phyloP scores from a whole-genome alignment of 805 yeast genomes.

The Candida dajiaensis region DNA sequence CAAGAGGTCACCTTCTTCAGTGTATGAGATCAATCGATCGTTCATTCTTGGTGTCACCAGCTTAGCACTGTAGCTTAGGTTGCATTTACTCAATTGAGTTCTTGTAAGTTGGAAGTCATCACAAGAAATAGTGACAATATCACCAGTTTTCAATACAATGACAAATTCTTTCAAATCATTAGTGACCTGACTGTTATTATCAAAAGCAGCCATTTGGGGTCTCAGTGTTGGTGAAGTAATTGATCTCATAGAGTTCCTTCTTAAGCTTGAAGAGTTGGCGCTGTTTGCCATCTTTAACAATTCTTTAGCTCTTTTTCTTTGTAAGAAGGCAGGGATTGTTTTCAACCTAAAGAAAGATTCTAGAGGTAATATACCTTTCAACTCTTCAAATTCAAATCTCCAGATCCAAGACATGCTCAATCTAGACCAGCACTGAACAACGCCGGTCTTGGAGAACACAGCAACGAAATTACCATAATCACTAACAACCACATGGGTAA shows the following conservation, averaged over 20 bases:
- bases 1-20: slow-evolving; percentile 43
- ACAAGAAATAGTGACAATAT: slow-evolving; percentile 43
- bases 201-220: slow-evolving; percentile 16
- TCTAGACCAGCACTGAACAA: slow-evolving; percentile 58
- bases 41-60: slow-evolving; percentile 67
- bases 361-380: slow-evolving; percentile 34
- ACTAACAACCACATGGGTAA: slow-evolving; percentile 49
- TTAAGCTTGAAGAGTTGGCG: slow-evolving; percentile 16
- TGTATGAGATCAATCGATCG: slow-evolving; percentile 59
- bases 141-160: slow-evolving; percentile 47
- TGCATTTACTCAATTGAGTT: slow-evolving; percentile 25
- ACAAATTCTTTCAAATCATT: slow-evolving; percentile 35
- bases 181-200: slow-evolving; percentile 17
- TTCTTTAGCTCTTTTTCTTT: slow-evolving; percentile 25
- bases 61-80: slow-evolving; percentile 47
- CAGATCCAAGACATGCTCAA: slow-evolving; percentile 49
- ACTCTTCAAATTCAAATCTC: slow-evolving; percentile 36
- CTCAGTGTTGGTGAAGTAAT: slow-evolving; percentile 21
- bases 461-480: slow-evolving; percentile 55
- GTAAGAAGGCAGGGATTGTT: slow-evolving; percentile 40
- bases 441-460: slow-evolving; percentile 45
- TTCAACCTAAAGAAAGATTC: slow-evolving; percentile 57
- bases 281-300: slow-evolving; percentile 11
- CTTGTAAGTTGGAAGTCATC: slow-evolving; percentile 38
- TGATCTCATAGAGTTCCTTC: slow-evolving; percentile 29